Conservation (phyloP, 1,284 basidiomycete species). For the Apiotrichum domesticum region DNA sequence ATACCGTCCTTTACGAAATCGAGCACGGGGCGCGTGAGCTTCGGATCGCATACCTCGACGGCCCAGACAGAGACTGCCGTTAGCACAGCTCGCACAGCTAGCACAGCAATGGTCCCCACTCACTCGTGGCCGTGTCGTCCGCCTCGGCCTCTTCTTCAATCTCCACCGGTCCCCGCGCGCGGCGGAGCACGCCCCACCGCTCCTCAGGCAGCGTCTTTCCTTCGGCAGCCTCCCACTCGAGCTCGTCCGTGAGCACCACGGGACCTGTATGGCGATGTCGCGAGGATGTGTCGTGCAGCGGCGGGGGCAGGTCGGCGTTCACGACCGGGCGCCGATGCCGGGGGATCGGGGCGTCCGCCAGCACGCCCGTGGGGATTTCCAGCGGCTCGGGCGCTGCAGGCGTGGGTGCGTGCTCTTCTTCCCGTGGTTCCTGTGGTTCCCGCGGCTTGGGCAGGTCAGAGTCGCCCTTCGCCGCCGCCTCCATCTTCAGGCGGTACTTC, state of each 20-base stretch:
- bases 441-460: background rate
- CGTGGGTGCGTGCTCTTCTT: too few relatives aligned
- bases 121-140: conserved; percentile 24
- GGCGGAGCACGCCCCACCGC: conserved; percentile 20
- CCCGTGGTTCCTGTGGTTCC: background rate
- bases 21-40: conserved; percentile 9
- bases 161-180: conserved; percentile 35
- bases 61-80: conserved; percentile 66
- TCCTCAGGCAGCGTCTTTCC: conserved; percentile 8
- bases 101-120: conserved; percentile 7
- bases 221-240: conserved; percentile 23
- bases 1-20: conserved; percentile 12
- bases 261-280: conserved; percentile 14
- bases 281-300: conserved; percentile 23
- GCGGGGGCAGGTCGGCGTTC: conserved; percentile 22
- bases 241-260: conserved; percentile 23
- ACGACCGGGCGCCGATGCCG: conserved; percentile 3
- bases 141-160: conserved; percentile 31
- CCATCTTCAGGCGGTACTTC: conserved; percentile 14
- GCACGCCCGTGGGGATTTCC: background rate
- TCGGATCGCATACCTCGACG: conserved; percentile 67
- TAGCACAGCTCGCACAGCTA: background rate
- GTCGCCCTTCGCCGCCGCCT: background rate
- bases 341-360: background rate
- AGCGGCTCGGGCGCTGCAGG: too few relatives aligned